A percentile compares a stretch with the other conserved stretches of the same genome.
Evolutionary conservation across 2,329 filamentous ascomycete species (phyloP).

Genomic region (Aspergillus sp.): DNA sequence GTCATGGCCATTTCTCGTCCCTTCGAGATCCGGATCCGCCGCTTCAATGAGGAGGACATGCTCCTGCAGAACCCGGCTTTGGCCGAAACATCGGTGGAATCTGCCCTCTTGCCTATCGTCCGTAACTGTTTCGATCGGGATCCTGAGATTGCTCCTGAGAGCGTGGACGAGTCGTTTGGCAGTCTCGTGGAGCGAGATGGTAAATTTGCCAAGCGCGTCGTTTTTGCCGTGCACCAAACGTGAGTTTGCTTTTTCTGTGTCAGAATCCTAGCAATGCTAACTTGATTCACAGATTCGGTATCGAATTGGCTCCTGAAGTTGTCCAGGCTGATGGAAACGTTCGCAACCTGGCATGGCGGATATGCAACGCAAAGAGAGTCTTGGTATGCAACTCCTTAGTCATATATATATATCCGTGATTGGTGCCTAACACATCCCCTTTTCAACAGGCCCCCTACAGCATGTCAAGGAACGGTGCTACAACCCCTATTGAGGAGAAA

Average conservation of each 20-base stretch:
- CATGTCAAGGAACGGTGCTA: slow-evolving; percentile 58
- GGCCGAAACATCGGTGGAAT: slow-evolving; percentile 65
- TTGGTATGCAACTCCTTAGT: slow-evolving; percentile 54
- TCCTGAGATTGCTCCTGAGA: slow-evolving; percentile 78
- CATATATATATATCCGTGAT: not conserved
- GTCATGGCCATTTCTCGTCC: slow-evolving; percentile 91
- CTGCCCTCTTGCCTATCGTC: slow-evolving; percentile 71
- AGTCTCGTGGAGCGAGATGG: slow-evolving; percentile 75
- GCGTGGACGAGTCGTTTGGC: slow-evolving; percentile 74
- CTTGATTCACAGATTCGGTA: slow-evolving; percentile 57
- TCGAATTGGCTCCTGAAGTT: slow-evolving; percentile 89
- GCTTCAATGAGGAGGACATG: slow-evolving; percentile 72
- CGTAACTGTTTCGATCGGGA: slow-evolving; percentile 90
- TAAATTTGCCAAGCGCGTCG: slow-evolving; percentile 82
- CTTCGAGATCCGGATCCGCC: slow-evolving; percentile 79
- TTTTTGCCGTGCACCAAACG: slow-evolving; percentile 94
- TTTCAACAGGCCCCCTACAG: slow-evolving; percentile 59
- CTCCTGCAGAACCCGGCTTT: slow-evolving; percentile 53
- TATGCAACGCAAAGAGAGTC: slow-evolving; percentile 93
- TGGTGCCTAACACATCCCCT: slow-evolving; percentile 8
- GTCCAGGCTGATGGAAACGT: slow-evolving; percentile 89
- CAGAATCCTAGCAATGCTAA: not conserved
- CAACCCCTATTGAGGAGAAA: slow-evolving; percentile 47
- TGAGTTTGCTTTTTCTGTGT: slow-evolving; percentile 33
- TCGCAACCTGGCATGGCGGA: slow-evolving; percentile 83